A percentile compares a stretch with the other conserved stretches of the same genome.
These are phyloP conservation scores for Amoeboaphelidium protococcarum DNA, from an alignment of 371 early-diverging fungal genomes.

Conservation along the genomic window DNA sequence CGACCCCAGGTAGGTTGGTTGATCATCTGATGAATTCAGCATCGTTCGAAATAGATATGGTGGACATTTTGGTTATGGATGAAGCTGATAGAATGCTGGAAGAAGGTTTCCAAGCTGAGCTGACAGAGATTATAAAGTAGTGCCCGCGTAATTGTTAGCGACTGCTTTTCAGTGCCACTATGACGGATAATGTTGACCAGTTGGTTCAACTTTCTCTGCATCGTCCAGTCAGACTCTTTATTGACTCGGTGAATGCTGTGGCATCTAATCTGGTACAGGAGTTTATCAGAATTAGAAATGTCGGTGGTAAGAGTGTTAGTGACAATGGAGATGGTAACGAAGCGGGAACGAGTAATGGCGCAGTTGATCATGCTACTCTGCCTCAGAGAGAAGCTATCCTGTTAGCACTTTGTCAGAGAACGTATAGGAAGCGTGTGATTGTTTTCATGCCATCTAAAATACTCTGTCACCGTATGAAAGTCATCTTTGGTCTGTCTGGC, in stretches of 20 bases:
- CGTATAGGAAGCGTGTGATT: slow-evolving; percentile 45
- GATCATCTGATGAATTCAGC: slow-evolving; percentile 87
- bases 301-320: too few relatives aligned
- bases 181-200: slow-evolving; percentile 96
- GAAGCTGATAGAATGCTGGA: slow-evolving; percentile 99
- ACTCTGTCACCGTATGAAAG: slow-evolving; percentile 85
- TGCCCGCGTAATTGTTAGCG: slow-evolving; percentile 83
- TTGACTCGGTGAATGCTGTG: slow-evolving; percentile 49
- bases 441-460: slow-evolving; percentile 80
- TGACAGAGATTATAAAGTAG: slow-evolving; percentile 73
- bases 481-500: slow-evolving; percentile 71
- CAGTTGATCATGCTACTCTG: background rate
- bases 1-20: slow-evolving; percentile 99
- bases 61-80: slow-evolving; percentile 96
- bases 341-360: background rate
- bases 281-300: slow-evolving; percentile 86
- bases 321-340: slow-evolving; percentile 32
- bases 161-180: slow-evolving; percentile 98
- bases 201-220: slow-evolving; percentile 73
- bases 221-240: slow-evolving; percentile 64
- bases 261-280: slow-evolving; percentile 63
- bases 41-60: slow-evolving; percentile 53
- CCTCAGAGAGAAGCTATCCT: slow-evolving; percentile 42
- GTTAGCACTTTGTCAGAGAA: slow-evolving; percentile 48
- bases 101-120: slow-evolving; percentile 93